Percentiles rank a stretch among this genome's conserved stretches.
Evolutionary conservation across 2,329 filamentous ascomycete genomes (phyloP).

Genomic region (Ascosphaera pollenicola): DNA sequence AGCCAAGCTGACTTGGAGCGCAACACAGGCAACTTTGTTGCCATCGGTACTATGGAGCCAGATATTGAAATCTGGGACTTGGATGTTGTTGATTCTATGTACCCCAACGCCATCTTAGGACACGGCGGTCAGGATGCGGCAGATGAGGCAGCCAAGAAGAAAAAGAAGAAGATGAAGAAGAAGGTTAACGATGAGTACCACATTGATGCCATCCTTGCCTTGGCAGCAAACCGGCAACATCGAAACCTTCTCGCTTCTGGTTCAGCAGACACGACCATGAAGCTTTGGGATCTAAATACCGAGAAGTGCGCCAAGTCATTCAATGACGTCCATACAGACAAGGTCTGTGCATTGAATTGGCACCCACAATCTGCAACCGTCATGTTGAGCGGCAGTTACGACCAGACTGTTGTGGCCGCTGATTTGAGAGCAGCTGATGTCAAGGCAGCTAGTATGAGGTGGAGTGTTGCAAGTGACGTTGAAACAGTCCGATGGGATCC

Average conservation of each 20-base stretch:
- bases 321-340: constrained; percentile 71
- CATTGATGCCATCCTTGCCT: constrained; percentile 76
- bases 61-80: constrained; percentile 98
- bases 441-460: constrained; percentile 42
- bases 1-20: constrained; percentile 39
- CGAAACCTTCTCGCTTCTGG: constrained; percentile 85
- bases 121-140: constrained; percentile 35
- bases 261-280: constrained; percentile 91
- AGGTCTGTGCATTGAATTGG: constrained; percentile 93
- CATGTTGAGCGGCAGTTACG: constrained; percentile 81
- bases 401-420: constrained; percentile 78
- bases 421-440: constrained; percentile 89
- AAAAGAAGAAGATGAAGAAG: constrained; percentile 71
- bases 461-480: constrained; percentile 90
- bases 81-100: constrained; percentile 93
- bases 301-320: constrained; percentile 90
- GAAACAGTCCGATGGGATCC: constrained; percentile 86
- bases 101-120: constrained; percentile 86
- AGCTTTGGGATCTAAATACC: constrained; percentile 92
- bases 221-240: constrained; percentile 82
- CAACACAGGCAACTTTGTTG: constrained; percentile 69
- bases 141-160: constrained; percentile 24
- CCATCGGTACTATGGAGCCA: constrained; percentile 89
- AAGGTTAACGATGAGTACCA: constrained; percentile 85
- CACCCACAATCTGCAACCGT: constrained; percentile 71